Evolutionary conservation across 108 stramenopile species (phyloP), one percentile per base, ranked within the genome.

Genomic region (Cyclotella atomus): DNA sequence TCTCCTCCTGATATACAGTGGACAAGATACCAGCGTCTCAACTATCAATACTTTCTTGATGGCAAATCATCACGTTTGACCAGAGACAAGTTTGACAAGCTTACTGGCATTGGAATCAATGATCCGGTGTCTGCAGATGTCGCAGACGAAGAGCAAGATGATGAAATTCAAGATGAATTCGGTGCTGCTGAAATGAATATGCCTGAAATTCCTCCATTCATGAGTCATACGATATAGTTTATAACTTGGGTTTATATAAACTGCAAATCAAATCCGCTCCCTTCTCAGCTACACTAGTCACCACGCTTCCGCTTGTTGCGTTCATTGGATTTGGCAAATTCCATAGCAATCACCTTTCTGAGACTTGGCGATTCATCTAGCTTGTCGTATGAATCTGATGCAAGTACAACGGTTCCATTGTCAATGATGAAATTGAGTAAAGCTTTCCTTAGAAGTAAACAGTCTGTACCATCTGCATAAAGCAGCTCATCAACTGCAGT

Each of bases 41-140:
- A 57, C 56, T 57, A 57, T n/a, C 28, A 32, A 57, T 57, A 57
- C 56, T 57, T 57, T n/a, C 29, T 57, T 29, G 56, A 57, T 32
- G 56, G 56, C 10, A 57, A 57, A 30, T 30, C 56, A 29, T 57
- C 56, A 14, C 1, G 56, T 32, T 57, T 57, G n/a, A 57, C 12
- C 29, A 28, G 32, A 57, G 56, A 29, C 29, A 57, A 57, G 29
- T 28, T 57, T 30, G 56, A 57, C 14, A 57, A 57, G 30, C 56
- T 57, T 30, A 2, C n/a, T 10, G 12, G 29, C 30, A 57, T 57
- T 57, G 56, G 56, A 32, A 57, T 57, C 10, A 57, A 57, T 30
- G 56, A 57, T 30, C 56, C 56, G n/a, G n/a, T n/a, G n/a, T n/a
- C n/a, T n/a, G n/a, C n/a, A n/a, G n/a, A n/a, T n/a, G n/a, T n/a